Evolutionary conservation across 1,284 basidiomycete genomes (phyloP).

Genomic region (Ganoderma lucidum): DNA sequence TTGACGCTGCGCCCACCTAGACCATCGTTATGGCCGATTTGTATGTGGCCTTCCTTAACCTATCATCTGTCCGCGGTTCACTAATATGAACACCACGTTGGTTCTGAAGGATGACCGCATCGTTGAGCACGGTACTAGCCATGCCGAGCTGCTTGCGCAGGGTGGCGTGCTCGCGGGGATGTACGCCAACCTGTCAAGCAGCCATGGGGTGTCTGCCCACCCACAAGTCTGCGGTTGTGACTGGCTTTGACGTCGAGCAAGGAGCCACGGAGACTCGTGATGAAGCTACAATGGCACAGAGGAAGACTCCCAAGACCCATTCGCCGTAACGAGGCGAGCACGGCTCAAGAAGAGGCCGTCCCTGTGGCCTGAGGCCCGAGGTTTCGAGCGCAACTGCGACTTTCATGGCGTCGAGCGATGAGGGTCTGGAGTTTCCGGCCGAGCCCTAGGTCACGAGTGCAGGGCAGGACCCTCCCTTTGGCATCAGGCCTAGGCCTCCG

Average conservation of each 20-base stretch:
- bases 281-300: slow-evolving; percentile 33
- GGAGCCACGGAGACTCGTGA: slow-evolving; percentile 25
- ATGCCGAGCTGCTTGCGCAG: slow-evolving; percentile 73
- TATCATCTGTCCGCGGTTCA: slow-evolving; percentile 11
- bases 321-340: slow-evolving; percentile 24
- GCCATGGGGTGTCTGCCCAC: slow-evolving; percentile 51
- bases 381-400: slow-evolving; percentile 19
- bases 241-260: slow-evolving; percentile 42
- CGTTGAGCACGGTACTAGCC: slow-evolving; percentile 79
- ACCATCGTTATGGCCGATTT: slow-evolving; percentile 82
- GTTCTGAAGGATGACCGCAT: slow-evolving; percentile 86
- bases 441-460: slow-evolving; percentile 25
- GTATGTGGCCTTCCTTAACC: slow-evolving; percentile 49
- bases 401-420: slow-evolving; percentile 28
- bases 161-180: slow-evolving; percentile 80
- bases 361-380: too few species aligned
- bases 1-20: slow-evolving; percentile 45
- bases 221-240: slow-evolving; percentile 51
- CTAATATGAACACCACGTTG: slow-evolving; percentile 55
- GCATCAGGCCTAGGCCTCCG: slow-evolving; percentile 15
- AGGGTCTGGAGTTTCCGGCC: slow-evolving; percentile 27
- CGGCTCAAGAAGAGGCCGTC: slow-evolving; percentile 13
- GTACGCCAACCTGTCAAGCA: slow-evolving; percentile 82
- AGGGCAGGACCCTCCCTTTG: slow-evolving; percentile 13
- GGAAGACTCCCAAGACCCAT: slow-evolving; percentile 32